Evolutionary conservation across 176 grass and related monocot species (phyloP).

Genomic region (Rhipidocladum racemiflorum): DNA sequence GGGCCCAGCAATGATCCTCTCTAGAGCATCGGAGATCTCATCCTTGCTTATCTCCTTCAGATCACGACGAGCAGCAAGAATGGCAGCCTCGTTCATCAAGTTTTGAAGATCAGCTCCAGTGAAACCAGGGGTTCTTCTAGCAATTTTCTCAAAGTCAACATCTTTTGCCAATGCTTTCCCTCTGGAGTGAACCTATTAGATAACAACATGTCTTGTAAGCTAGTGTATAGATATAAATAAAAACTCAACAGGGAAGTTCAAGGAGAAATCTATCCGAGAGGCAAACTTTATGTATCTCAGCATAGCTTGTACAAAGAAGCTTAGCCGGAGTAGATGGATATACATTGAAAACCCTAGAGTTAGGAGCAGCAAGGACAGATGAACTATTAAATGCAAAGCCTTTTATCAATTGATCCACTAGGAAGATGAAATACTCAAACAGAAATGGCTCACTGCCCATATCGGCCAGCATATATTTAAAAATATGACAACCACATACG

Average conservation of each 20-base stretch:
- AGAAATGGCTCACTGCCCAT: background rate
- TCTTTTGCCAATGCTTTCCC: constrained; percentile 92
- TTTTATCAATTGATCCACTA: background rate
- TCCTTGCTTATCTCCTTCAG: constrained; percentile 99
- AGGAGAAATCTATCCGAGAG: background rate
- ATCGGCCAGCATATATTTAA: background rate
- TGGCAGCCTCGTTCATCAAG: constrained; percentile 96
- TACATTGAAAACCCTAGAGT: background rate
- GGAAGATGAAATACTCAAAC: background rate
- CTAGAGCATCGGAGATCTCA: constrained; percentile 94
- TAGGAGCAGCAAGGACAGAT: background rate
- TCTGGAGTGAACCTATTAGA: constrained; percentile 85
- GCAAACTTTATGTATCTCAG: background rate
- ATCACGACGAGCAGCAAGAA: constrained; percentile 88
- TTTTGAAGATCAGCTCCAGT: constrained; percentile 97
- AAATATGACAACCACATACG: background rate
- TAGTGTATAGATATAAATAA: background rate
- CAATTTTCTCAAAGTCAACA: constrained; percentile 94
- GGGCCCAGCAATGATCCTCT: constrained; percentile 97
- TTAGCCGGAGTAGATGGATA: background rate
- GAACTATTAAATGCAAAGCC: background rate
- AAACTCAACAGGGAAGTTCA: background rate
- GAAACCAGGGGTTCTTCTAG: constrained; percentile 94
- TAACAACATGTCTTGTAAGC: background rate
- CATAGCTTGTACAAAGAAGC: background rate